Percentiles rank a stretch among this genome's conserved stretches.
Evolutionary conservation across 352 stramenopile species (phyloP).

Genomic region (Phytophthora hibernalis): DNA sequence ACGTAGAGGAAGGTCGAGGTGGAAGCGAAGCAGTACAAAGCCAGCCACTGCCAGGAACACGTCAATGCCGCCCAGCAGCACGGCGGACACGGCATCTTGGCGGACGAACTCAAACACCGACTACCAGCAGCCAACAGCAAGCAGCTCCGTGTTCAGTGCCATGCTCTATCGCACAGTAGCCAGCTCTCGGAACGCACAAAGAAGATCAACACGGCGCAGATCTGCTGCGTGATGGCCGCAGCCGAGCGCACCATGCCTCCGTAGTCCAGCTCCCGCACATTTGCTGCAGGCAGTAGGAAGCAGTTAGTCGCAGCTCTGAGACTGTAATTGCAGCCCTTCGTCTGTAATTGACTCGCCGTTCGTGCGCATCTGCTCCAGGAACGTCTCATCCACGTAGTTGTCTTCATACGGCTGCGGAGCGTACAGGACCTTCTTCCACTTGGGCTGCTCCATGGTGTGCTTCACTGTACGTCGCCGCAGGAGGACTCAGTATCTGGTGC

Average conservation of each 20-base stretch:
- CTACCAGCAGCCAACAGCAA: slow-evolving; percentile 35
- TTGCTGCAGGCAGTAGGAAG: slow-evolving; percentile 53
- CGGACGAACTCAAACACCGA: slow-evolving; percentile 80
- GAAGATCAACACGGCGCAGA: slow-evolving; percentile 90
- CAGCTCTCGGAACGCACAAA: slow-evolving; percentile 58
- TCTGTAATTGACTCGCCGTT: slow-evolving; percentile 62
- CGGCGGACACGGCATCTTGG: slow-evolving; percentile 59
- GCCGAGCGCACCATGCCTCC: slow-evolving; percentile 86
- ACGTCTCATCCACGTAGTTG: slow-evolving; percentile 91
- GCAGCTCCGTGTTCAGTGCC: not conserved
- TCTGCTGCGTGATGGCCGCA: slow-evolving; percentile 89
- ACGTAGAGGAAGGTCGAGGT: slow-evolving; percentile 49
- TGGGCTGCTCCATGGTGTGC: slow-evolving; percentile 22
- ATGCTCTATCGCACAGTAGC: not conserved
- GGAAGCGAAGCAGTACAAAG: slow-evolving; percentile 60
- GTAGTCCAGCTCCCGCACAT: slow-evolving; percentile 86
- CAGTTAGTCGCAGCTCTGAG: not conserved
- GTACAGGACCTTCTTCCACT: slow-evolving; percentile 92
- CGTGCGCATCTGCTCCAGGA: slow-evolving; percentile 91
- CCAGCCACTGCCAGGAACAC: slow-evolving; percentile 59
- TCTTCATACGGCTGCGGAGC: slow-evolving; percentile 89
- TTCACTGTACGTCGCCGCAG: too few relatives aligned
- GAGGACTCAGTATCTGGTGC: too few relatives aligned
- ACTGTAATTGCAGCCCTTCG: not conserved
- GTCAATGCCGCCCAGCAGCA: slow-evolving; percentile 64